Conservation (phyloP, 1,139 yeast genomes). For the Pichia sp. region DNA sequence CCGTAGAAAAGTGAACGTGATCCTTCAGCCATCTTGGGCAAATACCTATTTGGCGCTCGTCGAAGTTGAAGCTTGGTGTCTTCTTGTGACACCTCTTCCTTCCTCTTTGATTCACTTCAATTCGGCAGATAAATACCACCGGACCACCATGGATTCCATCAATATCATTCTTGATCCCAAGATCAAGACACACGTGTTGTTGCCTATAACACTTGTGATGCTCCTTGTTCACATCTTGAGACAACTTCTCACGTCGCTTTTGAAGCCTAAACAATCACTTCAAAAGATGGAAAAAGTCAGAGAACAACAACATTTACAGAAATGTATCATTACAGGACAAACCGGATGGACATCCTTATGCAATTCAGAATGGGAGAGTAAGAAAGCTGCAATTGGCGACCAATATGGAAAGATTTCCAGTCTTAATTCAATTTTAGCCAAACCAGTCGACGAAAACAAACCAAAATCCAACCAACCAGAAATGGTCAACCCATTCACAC, state of each 20-base stretch:
- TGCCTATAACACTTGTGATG: slow-evolving; percentile 91
- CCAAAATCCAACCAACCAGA: neutral
- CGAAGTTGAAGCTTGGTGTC: too few relatives aligned
- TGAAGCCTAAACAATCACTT: slow-evolving; percentile 54
- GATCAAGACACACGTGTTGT: slow-evolving; percentile 83
- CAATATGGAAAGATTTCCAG: slow-evolving; percentile 29
- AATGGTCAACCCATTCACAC: slow-evolving; percentile 58
- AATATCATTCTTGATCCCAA: slow-evolving; percentile 74
- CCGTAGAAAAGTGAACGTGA: neutral
- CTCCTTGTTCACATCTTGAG: slow-evolving; percentile 83
- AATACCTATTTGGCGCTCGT: neutral
- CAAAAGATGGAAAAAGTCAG: slow-evolving; percentile 45
- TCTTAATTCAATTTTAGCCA: slow-evolving; percentile 11
- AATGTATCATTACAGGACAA: slow-evolving; percentile 32
- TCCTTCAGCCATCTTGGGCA: neutral
- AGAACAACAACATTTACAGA: slow-evolving; percentile 60
- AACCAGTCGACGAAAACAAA: slow-evolving; percentile 10
- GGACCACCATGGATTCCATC: slow-evolving; percentile 35
- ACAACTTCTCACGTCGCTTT: slow-evolving; percentile 45
- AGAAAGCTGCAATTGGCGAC: slow-evolving; percentile 3
- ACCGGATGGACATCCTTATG: slow-evolving; percentile 13
- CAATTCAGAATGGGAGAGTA: slow-evolving; percentile 17
- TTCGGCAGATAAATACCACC: neutral
- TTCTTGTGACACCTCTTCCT: neutral
- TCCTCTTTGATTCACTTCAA: too few relatives aligned